Evolutionary conservation across 768 basidiomycete species (phyloP), one percentile per base, ranked within the genome.

Genomic region (Mycena metata): DNA sequence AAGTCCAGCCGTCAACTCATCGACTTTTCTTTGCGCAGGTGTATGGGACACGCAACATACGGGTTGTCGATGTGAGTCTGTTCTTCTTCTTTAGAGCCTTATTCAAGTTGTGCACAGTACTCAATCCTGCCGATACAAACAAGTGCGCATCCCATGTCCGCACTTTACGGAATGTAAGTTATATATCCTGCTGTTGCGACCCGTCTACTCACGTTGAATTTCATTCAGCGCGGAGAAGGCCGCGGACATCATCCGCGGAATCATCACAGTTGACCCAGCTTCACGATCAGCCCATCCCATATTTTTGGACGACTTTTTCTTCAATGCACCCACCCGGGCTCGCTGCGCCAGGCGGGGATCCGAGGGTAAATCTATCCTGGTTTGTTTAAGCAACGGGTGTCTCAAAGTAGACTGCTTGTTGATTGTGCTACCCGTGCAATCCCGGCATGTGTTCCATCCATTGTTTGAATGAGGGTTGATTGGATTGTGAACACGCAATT

Each of bases 1-100:
- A 41, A 41, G 39, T 41, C 39, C 39, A 41, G 39, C 39, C 15
- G 39, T 41, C 15, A 41, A 15, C 39, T 41, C 39, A 9, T 41
- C 15, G 15, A 41, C 39, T 41, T 41, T 41, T 41, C 15, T 41
- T 41, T 41, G 39, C 39, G 15, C 39, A 41, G 15, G 39, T 9
- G 39, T 41, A 41, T 41, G 39, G 39, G 39, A 41, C 39, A 41
- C 8, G 39, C 39, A 69, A 69, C 47, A 56, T 69, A 3, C 68
- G 68, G 11, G 63, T 69, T 2, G 68, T 69, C 23, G 68, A 69
- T 54, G 68, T 66, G 45, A 26, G 68, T 39, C 13, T 45, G 30
- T 10, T 41, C 11, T 41, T 36, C 7, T n/a, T 43, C 23, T 23
- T 26, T 16, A 9, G 41, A 16, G 41, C 19, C 24, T 30, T 8